These are phyloP conservation scores for Hymenoscyphus fraxineus DNA, from an alignment of 2,329 filamentous ascomycete species.

Conservation along the genomic window DNA sequence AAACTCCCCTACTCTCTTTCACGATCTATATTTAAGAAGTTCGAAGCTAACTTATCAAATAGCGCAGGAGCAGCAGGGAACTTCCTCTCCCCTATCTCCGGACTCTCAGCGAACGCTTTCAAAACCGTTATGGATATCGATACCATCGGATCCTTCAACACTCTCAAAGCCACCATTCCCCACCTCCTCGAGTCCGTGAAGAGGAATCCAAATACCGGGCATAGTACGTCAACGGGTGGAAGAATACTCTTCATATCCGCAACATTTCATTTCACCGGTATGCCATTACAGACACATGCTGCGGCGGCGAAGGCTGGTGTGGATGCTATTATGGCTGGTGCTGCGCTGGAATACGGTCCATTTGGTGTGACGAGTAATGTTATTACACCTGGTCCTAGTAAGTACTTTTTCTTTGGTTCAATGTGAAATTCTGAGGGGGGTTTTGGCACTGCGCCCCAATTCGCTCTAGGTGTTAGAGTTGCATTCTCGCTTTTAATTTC, in stretches of 20 bases:
- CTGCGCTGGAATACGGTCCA: constrained; percentile 87
- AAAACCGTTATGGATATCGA: constrained; percentile 96
- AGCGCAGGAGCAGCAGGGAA: constrained; percentile 94
- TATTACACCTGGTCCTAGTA: constrained; percentile 69
- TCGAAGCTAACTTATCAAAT: constrained; percentile 10
- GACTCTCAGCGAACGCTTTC: constrained; percentile 84
- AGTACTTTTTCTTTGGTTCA: not conserved
- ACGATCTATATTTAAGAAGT: not conserved
- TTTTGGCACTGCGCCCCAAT: not conserved
- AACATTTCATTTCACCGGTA: constrained; percentile 85
- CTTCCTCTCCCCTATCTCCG: constrained; percentile 81
- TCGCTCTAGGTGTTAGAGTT: not conserved
- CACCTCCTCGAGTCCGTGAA: constrained; percentile 72
- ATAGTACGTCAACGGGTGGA: constrained; percentile 60
- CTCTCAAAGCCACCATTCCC: constrained; percentile 84
- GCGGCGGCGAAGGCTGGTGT: constrained; percentile 86
- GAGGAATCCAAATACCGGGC: constrained; percentile 54
- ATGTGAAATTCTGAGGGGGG: not conserved
- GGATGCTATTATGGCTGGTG: constrained; percentile 74
- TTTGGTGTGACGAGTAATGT: constrained; percentile 83
- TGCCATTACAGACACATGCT: constrained; percentile 85
- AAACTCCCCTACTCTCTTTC: constrained; percentile 32
- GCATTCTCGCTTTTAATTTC: not conserved
- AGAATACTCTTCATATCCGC: constrained; percentile 88
- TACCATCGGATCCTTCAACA: constrained; percentile 89